Evolutionary conservation across 202 grass and related monocot genomes (phyloP).

Genomic region (Thinopyrum obtusiflorum): DNA sequence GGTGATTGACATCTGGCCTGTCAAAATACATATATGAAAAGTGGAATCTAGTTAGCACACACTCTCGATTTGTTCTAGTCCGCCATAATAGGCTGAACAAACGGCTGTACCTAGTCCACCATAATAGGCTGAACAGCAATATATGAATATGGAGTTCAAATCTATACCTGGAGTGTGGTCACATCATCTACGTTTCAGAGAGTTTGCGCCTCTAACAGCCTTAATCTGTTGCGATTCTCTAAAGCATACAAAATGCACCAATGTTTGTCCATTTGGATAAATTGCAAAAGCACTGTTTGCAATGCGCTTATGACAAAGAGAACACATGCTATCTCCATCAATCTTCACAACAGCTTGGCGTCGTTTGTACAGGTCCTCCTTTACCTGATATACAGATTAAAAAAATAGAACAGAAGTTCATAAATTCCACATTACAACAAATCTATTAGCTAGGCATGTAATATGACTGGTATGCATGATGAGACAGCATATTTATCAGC

Average conservation of each 20-base stretch:
- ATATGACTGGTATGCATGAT: background rate
- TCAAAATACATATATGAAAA: conserved; percentile 4
- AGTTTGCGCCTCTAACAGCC: conserved; percentile 57
- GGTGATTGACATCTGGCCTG: conserved; percentile 12
- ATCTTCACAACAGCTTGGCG: conserved; percentile 82
- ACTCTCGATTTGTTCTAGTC: background rate
- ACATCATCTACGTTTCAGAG: conserved; percentile 48
- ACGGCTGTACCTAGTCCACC: too few species aligned
- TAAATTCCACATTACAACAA: background rate
- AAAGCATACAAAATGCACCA: conserved; percentile 99
- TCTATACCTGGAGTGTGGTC: conserved; percentile 32
- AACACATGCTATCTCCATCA: conserved; percentile 89
- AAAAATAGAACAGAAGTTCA: conserved; percentile 17
- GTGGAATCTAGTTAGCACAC: background rate
- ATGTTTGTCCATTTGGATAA: conserved; percentile 92
- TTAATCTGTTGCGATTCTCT: conserved; percentile 88
- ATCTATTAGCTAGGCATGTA: background rate
- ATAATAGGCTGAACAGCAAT: background rate
- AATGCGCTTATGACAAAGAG: conserved; percentile 89
- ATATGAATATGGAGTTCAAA: conserved; percentile 6
- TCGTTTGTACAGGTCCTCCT: conserved; percentile 80
- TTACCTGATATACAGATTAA: conserved; percentile 52
- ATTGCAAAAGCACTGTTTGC: conserved; percentile 94
- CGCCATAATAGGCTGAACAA: too few species aligned
- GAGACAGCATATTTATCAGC: background rate